These are phyloP conservation scores for Ascodesmis nigricans DNA, from an alignment of 495 filamentous ascomycete species.

Conservation along the genomic window DNA sequence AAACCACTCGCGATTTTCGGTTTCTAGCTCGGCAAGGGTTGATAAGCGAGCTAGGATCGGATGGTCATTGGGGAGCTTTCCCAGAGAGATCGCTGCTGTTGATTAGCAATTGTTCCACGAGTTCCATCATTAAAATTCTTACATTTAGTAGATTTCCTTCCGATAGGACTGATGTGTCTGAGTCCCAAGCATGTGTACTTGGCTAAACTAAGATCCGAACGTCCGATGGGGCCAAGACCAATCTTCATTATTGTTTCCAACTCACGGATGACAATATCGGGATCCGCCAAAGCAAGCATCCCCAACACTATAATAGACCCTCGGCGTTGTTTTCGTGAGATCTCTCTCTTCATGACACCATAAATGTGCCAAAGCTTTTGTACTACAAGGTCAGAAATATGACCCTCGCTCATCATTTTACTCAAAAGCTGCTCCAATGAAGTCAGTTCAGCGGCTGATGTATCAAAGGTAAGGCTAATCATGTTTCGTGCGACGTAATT, in stretches of 20 bases:
- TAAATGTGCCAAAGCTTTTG: conserved; percentile 96
- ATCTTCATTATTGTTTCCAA: conserved; percentile 85
- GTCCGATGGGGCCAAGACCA: conserved; percentile 60
- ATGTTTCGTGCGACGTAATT: conserved; percentile 96
- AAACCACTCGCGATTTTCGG: conserved; percentile 83
- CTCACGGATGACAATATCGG: conserved; percentile 78
- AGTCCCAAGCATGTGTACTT: conserved; percentile 90
- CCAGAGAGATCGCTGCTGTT: conserved; percentile 28
- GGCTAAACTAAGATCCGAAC: conserved; percentile 64
- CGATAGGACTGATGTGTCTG: conserved; percentile 64
- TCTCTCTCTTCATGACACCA: conserved; percentile 76
- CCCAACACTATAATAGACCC: conserved; percentile 91
- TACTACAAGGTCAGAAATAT: conserved; percentile 67
- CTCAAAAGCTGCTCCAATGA: conserved; percentile 83
- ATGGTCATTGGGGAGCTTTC: conserved; percentile 78
- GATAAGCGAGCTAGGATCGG: conserved; percentile 59
- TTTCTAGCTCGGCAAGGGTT: conserved; percentile 59
- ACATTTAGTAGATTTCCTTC: conserved; percentile 50
- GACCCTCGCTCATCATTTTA: conserved; percentile 89
- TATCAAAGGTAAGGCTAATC: conserved; percentile 93
- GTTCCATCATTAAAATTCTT: too few species aligned
- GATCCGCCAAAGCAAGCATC: conserved; percentile 84
- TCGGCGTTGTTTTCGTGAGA: conserved; percentile 73
- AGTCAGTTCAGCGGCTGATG: conserved; percentile 81
- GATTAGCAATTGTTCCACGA: too few species aligned